Conservation (phyloP, 169 alveolate species). For the Hepatocystis sp. region DNA sequence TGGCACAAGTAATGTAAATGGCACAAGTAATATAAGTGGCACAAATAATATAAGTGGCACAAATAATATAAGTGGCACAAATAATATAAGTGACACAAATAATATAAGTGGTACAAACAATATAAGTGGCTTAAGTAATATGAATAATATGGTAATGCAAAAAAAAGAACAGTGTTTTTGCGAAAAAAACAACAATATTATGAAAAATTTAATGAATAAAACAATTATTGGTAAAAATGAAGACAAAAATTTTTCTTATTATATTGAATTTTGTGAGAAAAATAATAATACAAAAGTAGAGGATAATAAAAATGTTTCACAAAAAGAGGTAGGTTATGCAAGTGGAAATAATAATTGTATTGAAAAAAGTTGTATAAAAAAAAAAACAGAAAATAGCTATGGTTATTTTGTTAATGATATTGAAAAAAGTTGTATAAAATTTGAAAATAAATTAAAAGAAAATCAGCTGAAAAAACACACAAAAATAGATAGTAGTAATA, state of each 20-base stretch:
- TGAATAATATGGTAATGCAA: not conserved
- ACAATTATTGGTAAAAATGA: slow-evolving; percentile 64
- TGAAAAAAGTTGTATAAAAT: slow-evolving; percentile 66
- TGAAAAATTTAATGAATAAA: slow-evolving; percentile 63
- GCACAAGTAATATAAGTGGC: not conserved
- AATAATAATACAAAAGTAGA: slow-evolving; percentile 6
- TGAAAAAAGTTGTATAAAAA: not conserved
- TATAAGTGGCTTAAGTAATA: not conserved
- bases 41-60: not conserved
- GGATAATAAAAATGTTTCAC: not conserved
- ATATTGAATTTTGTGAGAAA: slow-evolving; percentile 54
- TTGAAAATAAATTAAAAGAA: slow-evolving; percentile 59
- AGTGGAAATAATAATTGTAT: not conserved
- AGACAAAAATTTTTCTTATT: slow-evolving; percentile 47
- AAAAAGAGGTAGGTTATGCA: not conserved
- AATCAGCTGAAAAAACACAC: slow-evolving; percentile 13
- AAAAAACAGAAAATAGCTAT: slow-evolving; percentile 10
- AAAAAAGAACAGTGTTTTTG: slow-evolving; percentile 45
- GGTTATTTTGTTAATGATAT: slow-evolving; percentile 19
- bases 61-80: not conserved
- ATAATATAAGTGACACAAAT: not conserved
- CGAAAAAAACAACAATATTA: slow-evolving; percentile 17
- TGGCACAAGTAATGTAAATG: not conserved
- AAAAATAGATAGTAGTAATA: not conserved
- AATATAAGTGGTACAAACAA: too few species aligned